A percentile compares a stretch with the other conserved stretches of the same genome.
phyloP scores from a whole-genome alignment of 352 stramenopile genomes.

The Pythium graminicola region DNA sequence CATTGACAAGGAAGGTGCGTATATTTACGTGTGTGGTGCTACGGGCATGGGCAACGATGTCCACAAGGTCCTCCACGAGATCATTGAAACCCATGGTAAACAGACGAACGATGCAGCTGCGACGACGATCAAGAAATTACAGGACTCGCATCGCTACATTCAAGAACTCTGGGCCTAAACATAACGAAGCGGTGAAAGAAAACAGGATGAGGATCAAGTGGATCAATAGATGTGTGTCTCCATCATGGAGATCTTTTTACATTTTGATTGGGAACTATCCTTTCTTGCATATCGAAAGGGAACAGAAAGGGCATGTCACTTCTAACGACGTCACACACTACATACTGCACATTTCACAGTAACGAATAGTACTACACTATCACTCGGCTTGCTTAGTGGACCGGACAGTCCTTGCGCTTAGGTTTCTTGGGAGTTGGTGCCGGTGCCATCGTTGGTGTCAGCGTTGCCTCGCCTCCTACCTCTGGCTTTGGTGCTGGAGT shows the following conservation, averaged over 20 bases:
- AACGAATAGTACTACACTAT: background rate
- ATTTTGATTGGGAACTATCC: background rate
- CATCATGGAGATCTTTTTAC: too few relatives aligned
- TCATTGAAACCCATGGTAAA: conserved; percentile 67
- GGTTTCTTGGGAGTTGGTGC: conserved; percentile 13
- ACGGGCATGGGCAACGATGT: conserved; percentile 97
- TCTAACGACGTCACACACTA: background rate
- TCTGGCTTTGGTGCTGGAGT: background rate
- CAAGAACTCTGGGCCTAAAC: conserved; percentile 92
- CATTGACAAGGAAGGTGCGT: conserved; percentile 50
- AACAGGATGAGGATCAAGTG: background rate
- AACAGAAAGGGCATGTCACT: too few relatives aligned
- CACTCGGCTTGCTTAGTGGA: background rate
- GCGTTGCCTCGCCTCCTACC: background rate
- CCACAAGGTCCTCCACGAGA: conserved; percentile 84
- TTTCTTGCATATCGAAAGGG: conserved; percentile 7
- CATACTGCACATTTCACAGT: background rate
- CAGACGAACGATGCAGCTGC: conserved; percentile 53
- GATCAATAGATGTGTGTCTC: too few relatives aligned
- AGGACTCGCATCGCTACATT: conserved; percentile 88
- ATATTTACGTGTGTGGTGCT: conserved; percentile 97
- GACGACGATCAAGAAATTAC: conserved; percentile 85
- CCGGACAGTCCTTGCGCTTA: conserved; percentile 17
- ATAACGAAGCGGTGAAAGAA: background rate
- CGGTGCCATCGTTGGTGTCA: conserved; percentile 3